These are phyloP conservation scores for Globisporangium okanoganense DNA, from an alignment of 352 stramenopile species.

Conservation along the genomic window DNA sequence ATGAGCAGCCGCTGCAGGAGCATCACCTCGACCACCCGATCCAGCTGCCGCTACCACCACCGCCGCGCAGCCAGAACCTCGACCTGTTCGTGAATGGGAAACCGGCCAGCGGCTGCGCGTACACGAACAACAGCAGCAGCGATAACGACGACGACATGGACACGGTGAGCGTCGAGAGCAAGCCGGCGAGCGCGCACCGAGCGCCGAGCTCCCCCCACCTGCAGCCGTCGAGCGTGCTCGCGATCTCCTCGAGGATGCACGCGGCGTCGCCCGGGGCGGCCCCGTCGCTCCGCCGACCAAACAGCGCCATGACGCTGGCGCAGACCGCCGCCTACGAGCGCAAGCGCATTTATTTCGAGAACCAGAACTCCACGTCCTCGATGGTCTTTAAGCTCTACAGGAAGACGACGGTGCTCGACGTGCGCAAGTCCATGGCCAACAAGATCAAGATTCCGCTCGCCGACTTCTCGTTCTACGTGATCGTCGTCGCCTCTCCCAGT, in stretches of 20 bases:
- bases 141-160: slow-evolving; percentile 16
- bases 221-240: slow-evolving; percentile 18
- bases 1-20: slow-evolving; percentile 11
- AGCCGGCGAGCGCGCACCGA: slow-evolving; percentile 2
- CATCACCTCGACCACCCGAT: slow-evolving; percentile 14
- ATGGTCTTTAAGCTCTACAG: slow-evolving; percentile 73
- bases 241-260: slow-evolving; percentile 12
- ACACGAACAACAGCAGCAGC: slow-evolving; percentile 14
- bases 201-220: slow-evolving; percentile 9
- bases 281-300: slow-evolving; percentile 2
- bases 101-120: slow-evolving; percentile 2
- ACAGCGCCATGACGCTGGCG: neutral
- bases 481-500: slow-evolving; percentile 76
- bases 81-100: slow-evolving; percentile 3
- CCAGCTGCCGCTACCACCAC: neutral
- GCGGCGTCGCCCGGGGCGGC: slow-evolving; percentile 1
- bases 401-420: slow-evolving; percentile 68
- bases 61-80: slow-evolving; percentile 2
- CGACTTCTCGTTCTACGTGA: slow-evolving; percentile 73
- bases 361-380: slow-evolving; percentile 76
- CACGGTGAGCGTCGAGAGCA: slow-evolving; percentile 12
- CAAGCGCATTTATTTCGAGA: slow-evolving; percentile 76
- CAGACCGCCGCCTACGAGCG: slow-evolving; percentile 15
- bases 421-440: slow-evolving; percentile 73
- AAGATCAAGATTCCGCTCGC: slow-evolving; percentile 71